Base-by-base conservation (phyloP, 306 rosid genomes). In the Trifolium pratense region DNA sequence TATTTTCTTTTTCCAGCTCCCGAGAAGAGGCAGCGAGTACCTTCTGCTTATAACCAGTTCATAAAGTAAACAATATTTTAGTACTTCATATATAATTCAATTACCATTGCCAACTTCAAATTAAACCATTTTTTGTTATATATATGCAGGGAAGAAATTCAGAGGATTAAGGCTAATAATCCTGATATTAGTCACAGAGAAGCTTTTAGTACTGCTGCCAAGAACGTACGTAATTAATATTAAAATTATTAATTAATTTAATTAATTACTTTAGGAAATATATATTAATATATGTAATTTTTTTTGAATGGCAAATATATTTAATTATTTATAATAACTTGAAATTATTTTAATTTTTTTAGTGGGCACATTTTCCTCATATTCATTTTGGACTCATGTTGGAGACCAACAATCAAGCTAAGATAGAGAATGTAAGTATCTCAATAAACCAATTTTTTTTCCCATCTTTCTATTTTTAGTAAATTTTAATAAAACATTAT, bases 321-420 rank as follows among this genome's bases (percentile, higher is more conserved):
- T n/a, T n/a, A n/a, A n/a, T n/a, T n/a, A 13, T 65, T 31, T 39
- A 45, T 78, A 53, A 21, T 85, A 6, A 61, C 11, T 14, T 31
- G 0, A 23, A 72, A 68, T 57, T 71, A 25, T 23, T 31, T 68
- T 67, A 43, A 43, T 9, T 5, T 32, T 32, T 61, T 68, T 15
- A 95, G 99, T 95, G 99, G 99, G 99, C 99, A 71, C 97, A 95
- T 70, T 95, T 91, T 83, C 99, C 99, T 74, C 99, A 86, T 68
- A 95, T 95, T 79, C 97, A 92, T 82, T 95, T 95, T 67, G 99
- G 97, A 51, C 82, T 92, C 66, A 95, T 90, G 97, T 53, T 95
- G 89, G 97, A 95, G 81, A 86, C 81, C 81, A 92, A 85, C 86
- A 88, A 85, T 77, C 97, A 92, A 72, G 81, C 88, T 82, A 95